Evolutionary conservation across 1,284 basidiomycete species (phyloP).

Genomic region (Puccinia triticina): DNA sequence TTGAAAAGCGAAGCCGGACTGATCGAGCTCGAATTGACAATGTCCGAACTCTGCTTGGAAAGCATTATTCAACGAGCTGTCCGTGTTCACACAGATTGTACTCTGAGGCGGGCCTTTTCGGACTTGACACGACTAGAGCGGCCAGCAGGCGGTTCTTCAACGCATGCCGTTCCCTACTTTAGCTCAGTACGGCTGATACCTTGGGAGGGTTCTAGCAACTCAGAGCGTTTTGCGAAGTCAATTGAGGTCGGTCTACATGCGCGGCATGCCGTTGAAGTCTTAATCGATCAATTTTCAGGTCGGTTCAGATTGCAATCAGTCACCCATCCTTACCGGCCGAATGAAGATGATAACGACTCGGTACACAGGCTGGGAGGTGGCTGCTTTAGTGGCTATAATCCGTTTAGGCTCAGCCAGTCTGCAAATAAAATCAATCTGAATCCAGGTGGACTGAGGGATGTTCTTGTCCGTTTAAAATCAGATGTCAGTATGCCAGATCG

Average conservation of each 20-base stretch:
- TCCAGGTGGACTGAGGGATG: slow-evolving; percentile 29
- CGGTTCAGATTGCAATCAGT: slow-evolving; percentile 42
- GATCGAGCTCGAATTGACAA: slow-evolving; percentile 38
- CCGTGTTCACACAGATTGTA: slow-evolving; percentile 45
- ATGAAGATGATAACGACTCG: background rate
- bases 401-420: background rate
- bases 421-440: slow-evolving; percentile 35
- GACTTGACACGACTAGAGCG: slow-evolving; percentile 31
- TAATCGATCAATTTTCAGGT: slow-evolving; percentile 46
- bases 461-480: slow-evolving; percentile 40
- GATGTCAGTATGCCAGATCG: slow-evolving; percentile 19
- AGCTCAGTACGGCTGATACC: slow-evolving; percentile 32
- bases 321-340: background rate
- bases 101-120: slow-evolving; percentile 23
- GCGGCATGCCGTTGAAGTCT: slow-evolving; percentile 38
- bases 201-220: slow-evolving; percentile 13
- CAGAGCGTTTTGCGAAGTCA: slow-evolving; percentile 26
- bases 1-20: background rate
- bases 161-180: slow-evolving; percentile 24
- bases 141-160: background rate
- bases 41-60: slow-evolving; percentile 34
- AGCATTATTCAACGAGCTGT: slow-evolving; percentile 22
- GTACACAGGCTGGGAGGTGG: background rate
- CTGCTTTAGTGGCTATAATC: background rate
- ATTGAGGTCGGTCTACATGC: slow-evolving; percentile 38